Conservation (phyloP, 2,329 filamentous ascomycete species). For the Ophiostoma novo-ulmi region DNA sequence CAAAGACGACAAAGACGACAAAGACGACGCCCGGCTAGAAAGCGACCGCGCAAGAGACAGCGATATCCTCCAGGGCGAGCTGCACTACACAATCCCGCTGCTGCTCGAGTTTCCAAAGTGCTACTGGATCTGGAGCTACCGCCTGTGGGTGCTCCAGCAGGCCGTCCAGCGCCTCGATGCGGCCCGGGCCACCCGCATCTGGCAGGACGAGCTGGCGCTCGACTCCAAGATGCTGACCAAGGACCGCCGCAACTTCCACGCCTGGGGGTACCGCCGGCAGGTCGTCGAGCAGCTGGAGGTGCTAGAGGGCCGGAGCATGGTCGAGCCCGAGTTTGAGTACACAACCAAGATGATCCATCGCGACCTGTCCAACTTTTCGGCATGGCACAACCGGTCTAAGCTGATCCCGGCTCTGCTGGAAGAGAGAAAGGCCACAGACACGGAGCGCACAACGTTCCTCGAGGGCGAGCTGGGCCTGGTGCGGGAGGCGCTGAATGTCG, state of each 20-base stretch:
- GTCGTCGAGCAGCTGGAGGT: conserved; percentile 73
- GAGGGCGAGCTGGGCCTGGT: conserved; percentile 72
- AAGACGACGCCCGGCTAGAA: conserved; percentile 3
- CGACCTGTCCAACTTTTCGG: conserved; percentile 94
- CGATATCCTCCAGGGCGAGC: conserved; percentile 61
- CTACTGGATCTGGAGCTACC: conserved; percentile 99
- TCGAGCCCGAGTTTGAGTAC: conserved; percentile 78
- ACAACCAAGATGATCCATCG: conserved; percentile 79
- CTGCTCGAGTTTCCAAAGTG: conserved; percentile 87
- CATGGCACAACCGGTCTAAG: conserved; percentile 87
- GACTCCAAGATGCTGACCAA: conserved; percentile 81
- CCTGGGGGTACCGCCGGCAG: conserved; percentile 83
- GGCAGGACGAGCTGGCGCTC: conserved; percentile 77
- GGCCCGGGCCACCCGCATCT: conserved; percentile 58
- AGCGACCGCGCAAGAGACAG: conserved; percentile 9
- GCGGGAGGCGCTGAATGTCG: conserved; percentile 73
- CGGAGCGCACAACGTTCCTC: conserved; percentile 62
- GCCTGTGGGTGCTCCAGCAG: conserved; percentile 75
- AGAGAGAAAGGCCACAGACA: conserved; percentile 61
- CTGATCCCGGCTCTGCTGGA: conserved; percentile 71
- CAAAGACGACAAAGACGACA: conserved; percentile 43
- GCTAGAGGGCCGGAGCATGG: conserved; percentile 54
- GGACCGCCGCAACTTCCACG: conserved; percentile 91
- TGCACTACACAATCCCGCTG: conserved; percentile 77
- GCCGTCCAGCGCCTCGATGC: conserved; percentile 59